These are phyloP conservation scores for Rhynchosporium secalis DNA, from an alignment of 2,329 filamentous ascomycete genomes.

Conservation along the genomic window DNA sequence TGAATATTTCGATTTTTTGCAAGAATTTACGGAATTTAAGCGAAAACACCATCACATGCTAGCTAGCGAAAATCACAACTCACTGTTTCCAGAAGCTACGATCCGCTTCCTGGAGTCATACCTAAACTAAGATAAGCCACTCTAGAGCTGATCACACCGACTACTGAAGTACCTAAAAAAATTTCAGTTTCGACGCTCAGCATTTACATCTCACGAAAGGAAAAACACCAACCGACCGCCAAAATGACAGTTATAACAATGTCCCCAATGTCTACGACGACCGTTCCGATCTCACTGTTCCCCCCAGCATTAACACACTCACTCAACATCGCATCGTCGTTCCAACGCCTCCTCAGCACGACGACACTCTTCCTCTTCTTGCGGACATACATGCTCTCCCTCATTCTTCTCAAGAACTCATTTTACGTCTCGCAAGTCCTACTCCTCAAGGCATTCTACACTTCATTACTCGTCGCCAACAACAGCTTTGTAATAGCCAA, in stretches of 20 bases:
- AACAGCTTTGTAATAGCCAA: neutral
- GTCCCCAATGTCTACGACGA: constrained; percentile 12
- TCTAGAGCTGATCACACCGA: neutral
- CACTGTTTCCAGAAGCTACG: neutral
- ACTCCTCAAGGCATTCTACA: constrained; percentile 7
- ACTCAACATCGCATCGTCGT: constrained; percentile 19
- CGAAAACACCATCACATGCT: constrained; percentile 2
- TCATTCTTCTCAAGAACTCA: constrained; percentile 27
- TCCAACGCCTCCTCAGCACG: constrained; percentile 27
- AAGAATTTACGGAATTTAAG: neutral
- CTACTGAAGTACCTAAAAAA: neutral
- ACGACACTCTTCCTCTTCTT: constrained; percentile 30
- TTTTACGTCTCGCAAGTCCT: constrained; percentile 25
- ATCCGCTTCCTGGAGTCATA: constrained; percentile 1
- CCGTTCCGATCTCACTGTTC: constrained; percentile 19
- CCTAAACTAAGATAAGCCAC: neutral
- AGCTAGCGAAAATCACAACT: neutral
- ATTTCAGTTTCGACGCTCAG: neutral
- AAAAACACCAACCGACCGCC: neutral
- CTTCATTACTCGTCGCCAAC: neutral
- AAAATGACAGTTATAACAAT: constrained; percentile 25
- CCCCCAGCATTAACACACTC: constrained; percentile 24
- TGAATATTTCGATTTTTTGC: neutral
- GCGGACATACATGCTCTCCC: constrained; percentile 27
- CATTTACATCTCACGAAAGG: no score